Percentiles rank a stretch among this genome's conserved stretches.
phyloP scores from a whole-genome alignment of 345 rosid species.

The Murraya koenigii region DNA sequence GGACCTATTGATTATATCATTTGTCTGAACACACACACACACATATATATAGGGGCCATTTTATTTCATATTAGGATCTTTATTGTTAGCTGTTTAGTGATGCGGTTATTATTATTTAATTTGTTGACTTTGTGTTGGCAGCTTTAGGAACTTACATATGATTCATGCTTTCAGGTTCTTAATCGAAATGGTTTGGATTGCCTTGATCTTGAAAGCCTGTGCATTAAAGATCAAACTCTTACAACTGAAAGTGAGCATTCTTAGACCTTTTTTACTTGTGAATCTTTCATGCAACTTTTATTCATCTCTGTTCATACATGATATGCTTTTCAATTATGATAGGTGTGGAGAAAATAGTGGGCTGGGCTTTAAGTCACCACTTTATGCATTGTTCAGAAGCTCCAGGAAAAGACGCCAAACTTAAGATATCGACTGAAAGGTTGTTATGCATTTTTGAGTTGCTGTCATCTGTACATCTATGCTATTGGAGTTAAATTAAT shows the following conservation, averaged over 20 bases:
- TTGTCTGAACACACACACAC: background rate
- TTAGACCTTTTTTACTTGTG: constrained; percentile 2
- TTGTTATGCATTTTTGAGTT: constrained; percentile 14
- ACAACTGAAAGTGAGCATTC: constrained; percentile 64
- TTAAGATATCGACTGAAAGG: constrained; percentile 77
- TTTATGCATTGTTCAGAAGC: constrained; percentile 73
- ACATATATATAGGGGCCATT: background rate
- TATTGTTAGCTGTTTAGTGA: background rate
- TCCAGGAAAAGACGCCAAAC: constrained; percentile 56
- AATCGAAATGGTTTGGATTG: constrained; percentile 66
- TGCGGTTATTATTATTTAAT: background rate
- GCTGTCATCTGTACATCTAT: background rate
- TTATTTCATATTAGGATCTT: background rate
- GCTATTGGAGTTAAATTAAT: background rate
- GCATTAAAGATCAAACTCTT: constrained; percentile 82
- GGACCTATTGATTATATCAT: background rate
- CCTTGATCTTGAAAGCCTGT: constrained; percentile 70
- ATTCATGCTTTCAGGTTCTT: constrained; percentile 55
- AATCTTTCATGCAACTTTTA: background rate
- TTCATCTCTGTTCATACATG: background rate
- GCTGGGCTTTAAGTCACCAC: constrained; percentile 88
- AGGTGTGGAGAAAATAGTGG: constrained; percentile 95
- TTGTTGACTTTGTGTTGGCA: background rate
- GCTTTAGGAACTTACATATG: constrained; percentile 3
- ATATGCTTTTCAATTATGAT: background rate